These are phyloP conservation scores for Monosporascus sp. DNA, from an alignment of 2,329 filamentous ascomycete species.

Conservation along the genomic window DNA sequence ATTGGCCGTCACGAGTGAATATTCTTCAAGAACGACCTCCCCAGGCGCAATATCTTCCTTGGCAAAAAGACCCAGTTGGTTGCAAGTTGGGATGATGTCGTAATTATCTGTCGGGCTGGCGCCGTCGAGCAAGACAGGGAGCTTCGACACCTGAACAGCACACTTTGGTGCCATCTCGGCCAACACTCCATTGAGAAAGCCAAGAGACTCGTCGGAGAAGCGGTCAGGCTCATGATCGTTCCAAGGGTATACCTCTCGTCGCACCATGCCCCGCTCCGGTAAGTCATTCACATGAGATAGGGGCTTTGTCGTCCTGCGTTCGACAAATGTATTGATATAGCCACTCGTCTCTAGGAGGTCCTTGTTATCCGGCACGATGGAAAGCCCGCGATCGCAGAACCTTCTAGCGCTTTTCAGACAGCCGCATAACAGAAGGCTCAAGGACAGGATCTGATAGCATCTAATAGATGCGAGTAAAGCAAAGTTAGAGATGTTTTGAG, in stretches of 20 bases:
- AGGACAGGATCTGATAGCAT: constrained; percentile 54
- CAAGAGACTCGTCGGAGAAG: constrained; percentile 62
- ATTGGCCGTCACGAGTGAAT: constrained; percentile 81
- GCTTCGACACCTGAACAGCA: constrained; percentile 67
- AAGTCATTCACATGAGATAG: constrained; percentile 49
- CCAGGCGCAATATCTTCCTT: constrained; percentile 72
- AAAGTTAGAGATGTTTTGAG: constrained; percentile 34
- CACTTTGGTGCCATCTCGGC: constrained; percentile 70
- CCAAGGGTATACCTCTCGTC: constrained; percentile 67
- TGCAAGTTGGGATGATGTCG: constrained; percentile 53
- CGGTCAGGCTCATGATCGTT: constrained; percentile 65
- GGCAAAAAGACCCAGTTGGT: constrained; percentile 87
- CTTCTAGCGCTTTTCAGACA: constrained; percentile 63
- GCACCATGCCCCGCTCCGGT: constrained; percentile 65
- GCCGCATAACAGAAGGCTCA: constrained; percentile 57
- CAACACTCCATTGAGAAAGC: constrained; percentile 67
- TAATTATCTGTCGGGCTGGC: constrained; percentile 45
- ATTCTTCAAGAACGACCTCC: constrained; percentile 73
- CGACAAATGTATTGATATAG: constrained; percentile 49
- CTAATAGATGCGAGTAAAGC: constrained; percentile 47
- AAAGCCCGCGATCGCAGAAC: constrained; percentile 60
- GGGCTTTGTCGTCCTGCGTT: constrained; percentile 40
- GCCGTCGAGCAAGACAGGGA: constrained; percentile 64
- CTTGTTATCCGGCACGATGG: constrained; percentile 47
- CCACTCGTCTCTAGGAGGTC: constrained; percentile 50